A percentile compares a stretch with the other conserved stretches of the same genome.
Conservation (phyloP, 2,329 filamentous ascomycete species). For the Plectosphaerella cucumerina region DNA sequence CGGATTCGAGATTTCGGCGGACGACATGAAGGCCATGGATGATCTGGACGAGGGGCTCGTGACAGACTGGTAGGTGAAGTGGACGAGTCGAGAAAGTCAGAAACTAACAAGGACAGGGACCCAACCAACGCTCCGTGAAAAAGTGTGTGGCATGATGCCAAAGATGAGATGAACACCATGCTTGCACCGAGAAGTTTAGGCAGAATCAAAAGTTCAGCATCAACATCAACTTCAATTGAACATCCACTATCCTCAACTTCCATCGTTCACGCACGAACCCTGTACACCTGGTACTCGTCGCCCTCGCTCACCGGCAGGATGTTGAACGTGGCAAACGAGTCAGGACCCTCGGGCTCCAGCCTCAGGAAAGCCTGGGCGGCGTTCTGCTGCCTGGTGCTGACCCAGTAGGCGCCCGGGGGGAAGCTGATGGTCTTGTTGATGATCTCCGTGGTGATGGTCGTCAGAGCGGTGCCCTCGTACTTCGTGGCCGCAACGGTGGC, state of each 20-base stretch:
- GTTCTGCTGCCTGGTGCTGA: slow-evolving; percentile 27
- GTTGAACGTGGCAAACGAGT: slow-evolving; percentile 25
- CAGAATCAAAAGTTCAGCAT: too few species aligned
- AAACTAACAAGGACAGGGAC: slow-evolving; percentile 19
- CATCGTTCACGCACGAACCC: slow-evolving; percentile 8
- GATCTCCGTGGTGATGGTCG: slow-evolving; percentile 15
- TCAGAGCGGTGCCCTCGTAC: slow-evolving; percentile 21
- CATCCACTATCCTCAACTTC: too few species aligned
- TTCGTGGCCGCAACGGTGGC: slow-evolving; percentile 14
- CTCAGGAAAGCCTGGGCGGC: slow-evolving; percentile 21
- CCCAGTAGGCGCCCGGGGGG: slow-evolving; percentile 22
- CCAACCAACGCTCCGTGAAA: slow-evolving; percentile 22
- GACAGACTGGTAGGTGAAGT: slow-evolving; percentile 53
- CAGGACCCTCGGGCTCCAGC: slow-evolving; percentile 26
- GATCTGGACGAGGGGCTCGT: slow-evolving; percentile 67
- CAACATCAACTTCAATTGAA: too few species aligned
- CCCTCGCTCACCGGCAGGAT: slow-evolving; percentile 21
- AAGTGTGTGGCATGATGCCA: too few species aligned
- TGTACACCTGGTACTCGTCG: slow-evolving; percentile 25
- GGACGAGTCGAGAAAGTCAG: neutral
- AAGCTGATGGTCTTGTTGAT: slow-evolving; percentile 15
- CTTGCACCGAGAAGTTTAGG: too few species aligned
- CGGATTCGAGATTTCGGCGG: slow-evolving; percentile 55
- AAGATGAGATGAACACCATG: too few species aligned
- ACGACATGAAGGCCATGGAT: slow-evolving; percentile 61